A percentile compares a stretch with the other conserved stretches of the same genome.
phyloP scores from a whole-genome alignment of 2,329 filamentous ascomycete genomes.

The Penicillium fuscoglaucum region DNA sequence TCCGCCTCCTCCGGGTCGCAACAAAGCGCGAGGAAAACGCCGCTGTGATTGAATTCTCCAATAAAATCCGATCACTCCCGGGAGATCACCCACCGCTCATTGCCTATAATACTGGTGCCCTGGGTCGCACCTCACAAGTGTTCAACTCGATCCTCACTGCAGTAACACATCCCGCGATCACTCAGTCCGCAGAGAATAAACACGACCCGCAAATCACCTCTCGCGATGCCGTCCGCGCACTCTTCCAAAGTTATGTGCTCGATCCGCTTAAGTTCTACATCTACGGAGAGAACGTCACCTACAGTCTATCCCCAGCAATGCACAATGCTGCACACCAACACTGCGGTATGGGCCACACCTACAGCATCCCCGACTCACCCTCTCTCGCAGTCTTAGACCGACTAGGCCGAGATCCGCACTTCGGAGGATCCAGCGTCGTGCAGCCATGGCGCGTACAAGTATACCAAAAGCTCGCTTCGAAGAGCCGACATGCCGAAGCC shows the following conservation, averaged over 20 bases:
- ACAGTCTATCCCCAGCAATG: conserved; percentile 47
- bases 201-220: conserved; percentile 40
- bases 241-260: conserved; percentile 45
- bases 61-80: conserved; percentile 36
- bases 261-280: conserved; percentile 47
- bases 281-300: conserved; percentile 43
- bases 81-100: conserved; percentile 38
- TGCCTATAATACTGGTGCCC: conserved; percentile 42
- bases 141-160: conserved; percentile 45
- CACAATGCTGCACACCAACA: conserved; percentile 44
- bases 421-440: conserved; percentile 46
- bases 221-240: conserved; percentile 39
- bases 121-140: conserved; percentile 47
- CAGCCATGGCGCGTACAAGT: conserved; percentile 47
- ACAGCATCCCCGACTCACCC: conserved; percentile 40
- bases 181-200: conserved; percentile 22
- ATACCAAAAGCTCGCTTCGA: conserved; percentile 39
- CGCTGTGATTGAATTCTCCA: conserved; percentile 38
- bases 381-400: conserved; percentile 41
- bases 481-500: conserved; percentile 46
- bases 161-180: conserved; percentile 44
- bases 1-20: conserved; percentile 40
- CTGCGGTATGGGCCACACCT: conserved; percentile 43
- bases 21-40: conserved; percentile 41
- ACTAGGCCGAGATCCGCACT: conserved; percentile 40